Conservation (phyloP, 2,329 filamentous ascomycete genomes). For the Colletotrichum lentis region DNA sequence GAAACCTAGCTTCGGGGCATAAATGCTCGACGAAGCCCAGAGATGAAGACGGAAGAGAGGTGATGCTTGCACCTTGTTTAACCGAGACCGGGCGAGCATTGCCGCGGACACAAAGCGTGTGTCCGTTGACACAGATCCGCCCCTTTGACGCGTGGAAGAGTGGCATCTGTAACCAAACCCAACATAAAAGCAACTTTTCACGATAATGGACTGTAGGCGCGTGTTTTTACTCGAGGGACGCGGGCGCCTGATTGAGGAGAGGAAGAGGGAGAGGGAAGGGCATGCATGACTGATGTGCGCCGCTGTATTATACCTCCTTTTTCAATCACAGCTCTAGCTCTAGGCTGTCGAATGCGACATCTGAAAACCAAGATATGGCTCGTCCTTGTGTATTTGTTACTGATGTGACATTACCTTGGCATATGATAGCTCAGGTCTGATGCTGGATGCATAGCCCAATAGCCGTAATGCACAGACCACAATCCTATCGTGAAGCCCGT, state of each 20-base stretch:
- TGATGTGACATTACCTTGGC: no score
- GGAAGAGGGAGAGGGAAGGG: conserved; percentile 8
- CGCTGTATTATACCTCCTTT: conserved; percentile 38
- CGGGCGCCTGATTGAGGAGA: conserved; percentile 2
- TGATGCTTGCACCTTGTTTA: not conserved
- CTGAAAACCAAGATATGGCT: conserved; percentile 3
- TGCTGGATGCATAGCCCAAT: not conserved
- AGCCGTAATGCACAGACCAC: not conserved
- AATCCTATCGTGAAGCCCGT: no score
- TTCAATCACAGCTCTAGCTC: conserved; percentile 18
- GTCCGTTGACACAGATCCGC: not conserved
- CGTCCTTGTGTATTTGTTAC: not conserved
- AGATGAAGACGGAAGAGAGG: not conserved
- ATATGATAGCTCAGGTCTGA: not conserved
- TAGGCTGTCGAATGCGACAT: conserved; percentile 22
- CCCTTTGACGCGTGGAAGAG: not conserved
- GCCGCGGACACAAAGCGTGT: not conserved
- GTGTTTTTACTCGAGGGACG: conserved; percentile 14
- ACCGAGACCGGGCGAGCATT: not conserved
- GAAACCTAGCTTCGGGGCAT: not conserved
- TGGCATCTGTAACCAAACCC: conserved; percentile 8
- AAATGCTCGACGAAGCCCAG: not conserved
- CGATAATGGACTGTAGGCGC: conserved; percentile 36
- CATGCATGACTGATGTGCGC: conserved; percentile 32
- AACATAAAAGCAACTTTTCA: conserved; percentile 29